Evolutionary conservation across 2,329 filamentous ascomycete species (phyloP).

Genomic region (Ophiostoma ips): DNA sequence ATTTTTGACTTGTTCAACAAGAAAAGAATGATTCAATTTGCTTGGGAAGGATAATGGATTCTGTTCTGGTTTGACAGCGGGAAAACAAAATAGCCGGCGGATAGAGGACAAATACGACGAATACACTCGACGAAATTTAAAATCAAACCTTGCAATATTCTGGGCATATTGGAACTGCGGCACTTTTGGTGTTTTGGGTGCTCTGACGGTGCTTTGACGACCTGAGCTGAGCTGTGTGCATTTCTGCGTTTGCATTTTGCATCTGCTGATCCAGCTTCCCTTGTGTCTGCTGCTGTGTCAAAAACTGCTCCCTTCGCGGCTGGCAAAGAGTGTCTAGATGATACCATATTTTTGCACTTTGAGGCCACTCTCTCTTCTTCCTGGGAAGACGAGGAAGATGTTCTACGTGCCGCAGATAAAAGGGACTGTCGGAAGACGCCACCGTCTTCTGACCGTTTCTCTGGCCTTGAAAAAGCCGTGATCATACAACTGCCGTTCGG

Average conservation of each 20-base stretch:
- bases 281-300: background rate
- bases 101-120: background rate
- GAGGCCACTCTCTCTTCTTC: background rate
- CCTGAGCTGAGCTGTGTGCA: too few relatives aligned
- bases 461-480: constrained; percentile 49
- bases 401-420: constrained; percentile 1
- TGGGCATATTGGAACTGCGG: too few relatives aligned
- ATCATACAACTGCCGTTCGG: constrained; percentile 29
- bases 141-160: background rate
- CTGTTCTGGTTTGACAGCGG: background rate
- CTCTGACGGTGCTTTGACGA: too few relatives aligned
- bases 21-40: background rate
- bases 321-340: background rate
- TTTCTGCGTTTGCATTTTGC: background rate
- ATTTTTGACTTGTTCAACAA: constrained; percentile 12
- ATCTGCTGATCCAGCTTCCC: too few relatives aligned
- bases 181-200: background rate
- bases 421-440: background rate
- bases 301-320: background rate
- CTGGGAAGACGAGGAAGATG: background rate
- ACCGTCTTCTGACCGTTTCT: background rate
- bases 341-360: background rate
- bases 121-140: background rate
- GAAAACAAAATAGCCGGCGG: background rate
- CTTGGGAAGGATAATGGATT: background rate